phyloP scores from a whole-genome alignment of 1,284 basidiomycete species.

The Somion occarium region DNA sequence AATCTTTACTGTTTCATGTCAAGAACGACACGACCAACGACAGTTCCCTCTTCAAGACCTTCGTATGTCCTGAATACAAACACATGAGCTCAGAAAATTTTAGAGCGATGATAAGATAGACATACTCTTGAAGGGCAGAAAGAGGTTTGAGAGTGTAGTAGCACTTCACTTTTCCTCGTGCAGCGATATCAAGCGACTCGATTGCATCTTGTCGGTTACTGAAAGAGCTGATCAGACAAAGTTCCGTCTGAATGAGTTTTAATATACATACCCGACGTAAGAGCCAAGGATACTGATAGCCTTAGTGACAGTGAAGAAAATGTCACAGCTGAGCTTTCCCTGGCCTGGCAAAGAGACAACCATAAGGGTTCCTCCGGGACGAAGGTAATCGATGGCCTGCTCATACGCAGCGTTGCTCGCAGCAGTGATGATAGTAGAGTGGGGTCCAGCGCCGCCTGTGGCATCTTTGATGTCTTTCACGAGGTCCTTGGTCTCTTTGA shows the following conservation, averaged over 20 bases:
- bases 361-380: conserved; percentile 67
- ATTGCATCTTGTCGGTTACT: conserved; percentile 68
- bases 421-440: conserved; percentile 69
- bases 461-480: conserved; percentile 57
- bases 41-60: conserved; percentile 47
- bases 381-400: conserved; percentile 72
- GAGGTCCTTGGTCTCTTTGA: conserved; percentile 58
- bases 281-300: conserved; percentile 67
- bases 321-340: conserved; percentile 59
- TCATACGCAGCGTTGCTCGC: conserved; percentile 58
- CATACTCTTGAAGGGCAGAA: conserved; percentile 48
- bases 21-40: conserved; percentile 63
- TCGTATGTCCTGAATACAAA: conserved; percentile 42
- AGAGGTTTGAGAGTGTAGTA: conserved; percentile 49
- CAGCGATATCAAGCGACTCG: conserved; percentile 74
- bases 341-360: conserved; percentile 70
- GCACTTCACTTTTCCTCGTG: conserved; percentile 68
- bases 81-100: neutral
- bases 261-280: conserved; percentile 51
- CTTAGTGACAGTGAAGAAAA: conserved; percentile 78
- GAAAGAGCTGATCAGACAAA: neutral
- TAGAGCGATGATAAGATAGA: conserved; percentile 12
- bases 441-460: conserved; percentile 71
- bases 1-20: conserved; percentile 31
- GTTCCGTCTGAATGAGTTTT: neutral